Base-by-base conservation (phyloP, 495 filamentous ascomycete species). In the Umbilicaria muhlenbergii region DNA sequence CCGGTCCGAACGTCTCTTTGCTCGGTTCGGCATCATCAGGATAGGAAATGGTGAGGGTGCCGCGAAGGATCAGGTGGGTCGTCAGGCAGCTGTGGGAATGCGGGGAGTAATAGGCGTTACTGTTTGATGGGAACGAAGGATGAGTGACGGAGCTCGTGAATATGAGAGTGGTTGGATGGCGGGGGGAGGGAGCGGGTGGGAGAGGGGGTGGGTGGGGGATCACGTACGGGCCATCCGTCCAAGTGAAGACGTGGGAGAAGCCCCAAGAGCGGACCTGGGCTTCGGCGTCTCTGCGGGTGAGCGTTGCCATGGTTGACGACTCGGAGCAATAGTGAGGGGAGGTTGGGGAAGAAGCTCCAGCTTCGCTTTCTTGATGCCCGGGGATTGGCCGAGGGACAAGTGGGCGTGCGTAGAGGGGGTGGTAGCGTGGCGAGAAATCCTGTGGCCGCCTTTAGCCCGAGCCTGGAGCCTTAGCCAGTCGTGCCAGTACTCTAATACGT, bases 201-300 rank as follows among this genome's bases (percentile, higher is more conserved):
- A 32, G 14, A 51, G 21, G 39, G 36, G 19, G 11, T 35, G 39
- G 14, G 36, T n/a, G 46, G 38, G 24, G 19, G 28, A 45, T 39
- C 13, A 68, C 71, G 41, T 76, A 83, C 76, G 77, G 75, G 19
- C 74, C 65, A 64, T 93, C 85, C 6, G 70, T 74, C 83, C 85
- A 91, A 17, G 82, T 86, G 45, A 86, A 89, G 46, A 87, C 79
- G 54, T 77, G 67, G 1, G 51, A 49, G 58, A 87, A 89, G 1
- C 83, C 85, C 83, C 83, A 91, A 17, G 76, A 71, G 19, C 68
- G 64, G 31, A 91, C 84, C 34, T 82, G 63, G 32, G 61, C 58
- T 58, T 88, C 83, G 28, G 70, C 70, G 34, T 77, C 68, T 14
- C 51, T 47, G 42, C 62, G 66, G n/a, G 58, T 56, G n/a, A 40